Evolutionary conservation across 805 yeast species (phyloP).

Genomic region (Lipomyces kockii): DNA sequence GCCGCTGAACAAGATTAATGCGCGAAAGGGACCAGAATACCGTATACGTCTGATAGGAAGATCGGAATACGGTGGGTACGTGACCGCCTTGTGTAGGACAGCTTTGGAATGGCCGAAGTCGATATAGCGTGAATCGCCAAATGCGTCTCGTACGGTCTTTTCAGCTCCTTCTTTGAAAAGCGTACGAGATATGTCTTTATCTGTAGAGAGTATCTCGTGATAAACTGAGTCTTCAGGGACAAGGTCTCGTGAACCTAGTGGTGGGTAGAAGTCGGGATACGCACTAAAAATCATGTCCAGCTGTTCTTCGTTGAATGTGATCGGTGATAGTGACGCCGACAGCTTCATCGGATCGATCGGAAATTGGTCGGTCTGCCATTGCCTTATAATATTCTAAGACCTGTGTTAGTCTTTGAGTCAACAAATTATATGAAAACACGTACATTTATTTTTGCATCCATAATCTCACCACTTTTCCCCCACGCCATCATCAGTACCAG

Average conservation of each 20-base stretch:
- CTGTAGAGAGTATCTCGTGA: neutral
- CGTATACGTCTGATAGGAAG: constrained; percentile 7
- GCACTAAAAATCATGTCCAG: neutral
- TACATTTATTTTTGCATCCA: constrained; percentile 2
- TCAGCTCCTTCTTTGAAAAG: neutral
- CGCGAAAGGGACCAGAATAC: constrained; percentile 21
- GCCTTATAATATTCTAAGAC: neutral
- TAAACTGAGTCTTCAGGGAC: neutral
- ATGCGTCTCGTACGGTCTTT: neutral
- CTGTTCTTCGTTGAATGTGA: neutral
- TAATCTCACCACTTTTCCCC: constrained; percentile 5
- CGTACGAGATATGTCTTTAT: neutral
- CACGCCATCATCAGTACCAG: neutral
- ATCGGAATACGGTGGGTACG: constrained; percentile 8
- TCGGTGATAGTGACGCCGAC: neutral
- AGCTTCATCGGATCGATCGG: neutral
- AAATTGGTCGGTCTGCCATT: constrained; percentile 6
- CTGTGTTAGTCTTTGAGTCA: neutral
- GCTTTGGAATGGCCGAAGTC: neutral
- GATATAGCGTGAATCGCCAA: constrained; percentile 6
- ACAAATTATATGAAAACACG: neutral
- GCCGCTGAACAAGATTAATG: neutral
- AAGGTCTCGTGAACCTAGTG: neutral
- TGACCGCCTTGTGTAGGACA: neutral
- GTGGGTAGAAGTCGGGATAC: neutral